Percentiles rank a stretch among this genome's conserved stretches.
Conservation (phyloP, 306 rosid genomes). For the Fagus sylvatica region DNA sequence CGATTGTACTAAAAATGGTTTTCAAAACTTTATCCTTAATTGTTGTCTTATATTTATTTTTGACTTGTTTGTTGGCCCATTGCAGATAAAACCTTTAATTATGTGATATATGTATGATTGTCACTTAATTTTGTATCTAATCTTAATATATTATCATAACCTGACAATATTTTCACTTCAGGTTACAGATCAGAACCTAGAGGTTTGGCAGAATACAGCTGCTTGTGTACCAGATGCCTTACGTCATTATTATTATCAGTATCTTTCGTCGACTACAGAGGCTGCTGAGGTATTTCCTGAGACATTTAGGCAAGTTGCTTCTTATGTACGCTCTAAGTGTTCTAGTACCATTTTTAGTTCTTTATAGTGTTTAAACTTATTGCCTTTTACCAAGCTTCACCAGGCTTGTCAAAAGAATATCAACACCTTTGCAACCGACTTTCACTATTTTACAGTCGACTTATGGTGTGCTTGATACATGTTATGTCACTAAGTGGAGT, state of each 20-base stretch:
- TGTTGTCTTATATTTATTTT: not conserved
- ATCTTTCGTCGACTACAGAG: conserved; percentile 88
- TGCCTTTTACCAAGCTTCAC: not conserved
- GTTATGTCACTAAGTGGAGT: not conserved
- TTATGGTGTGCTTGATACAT: not conserved
- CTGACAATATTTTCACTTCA: conserved; percentile 29
- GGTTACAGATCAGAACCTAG: conserved; percentile 89
- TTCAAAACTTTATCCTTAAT: not conserved
- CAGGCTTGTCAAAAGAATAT: not conserved
- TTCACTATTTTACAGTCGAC: not conserved
- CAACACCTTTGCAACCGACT: not conserved
- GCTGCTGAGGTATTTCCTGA: conserved; percentile 83
- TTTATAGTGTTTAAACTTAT: not conserved
- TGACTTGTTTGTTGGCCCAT: not conserved
- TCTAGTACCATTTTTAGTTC: not conserved
- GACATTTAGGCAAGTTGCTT: conserved; percentile 23
- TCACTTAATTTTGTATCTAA: conserved; percentile 17
- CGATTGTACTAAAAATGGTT: not conserved
- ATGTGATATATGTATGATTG: conserved; percentile 3
- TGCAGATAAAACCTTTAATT: conserved; percentile 5
- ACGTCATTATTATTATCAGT: conserved; percentile 93
- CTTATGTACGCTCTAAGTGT: conserved; percentile 3
- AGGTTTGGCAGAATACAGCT: conserved; percentile 77
- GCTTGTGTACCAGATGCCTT: conserved; percentile 95
- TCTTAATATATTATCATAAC: conserved; percentile 14